Base-by-base conservation (phyloP, 2,329 filamentous ascomycete species). In the Fusarium goolgardi region DNA sequence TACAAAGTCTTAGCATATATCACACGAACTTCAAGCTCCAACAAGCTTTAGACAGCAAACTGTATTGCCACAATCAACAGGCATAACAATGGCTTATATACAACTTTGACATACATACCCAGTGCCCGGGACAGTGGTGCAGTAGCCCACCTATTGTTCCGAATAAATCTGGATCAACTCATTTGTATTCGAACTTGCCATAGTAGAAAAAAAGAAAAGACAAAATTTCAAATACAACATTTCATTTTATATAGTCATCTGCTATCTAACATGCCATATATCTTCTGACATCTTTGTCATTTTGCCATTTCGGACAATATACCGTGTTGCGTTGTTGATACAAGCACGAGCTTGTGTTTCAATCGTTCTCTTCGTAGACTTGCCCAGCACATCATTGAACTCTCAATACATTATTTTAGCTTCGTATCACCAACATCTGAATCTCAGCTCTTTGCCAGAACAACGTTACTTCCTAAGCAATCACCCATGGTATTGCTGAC, bases 401-500 rank as follows among this genome's bases (percentile, higher is more conserved):
- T 27, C 6, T 15, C 10, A 6, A n/a, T 12, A 16, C 16, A 8
- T n/a, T 4, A 8, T 2, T n/a, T 13, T 2, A 0, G 2, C 3
- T n/a, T n/a, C 15, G 8, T 3, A 16, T 12, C 2, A 21, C 16
- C 20, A 2, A 15, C 16, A 23, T 2, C 12, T 5, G 6, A 16
- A 20, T 3, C 18, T 5, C 3, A 31, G 2, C 2, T 23, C 21
- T 8, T 3, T 27, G 23, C 12, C 20, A 43, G 5, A 39, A 5
- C 20, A n/a, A 15, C 7, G 11, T n/a, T 11, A 27, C 18, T 3
- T 5, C 2, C 13, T 18, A 21, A 10, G 45, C 29, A 46, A 52
- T 51, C 40, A 58, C 16, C 6, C 8, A 27, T n/a, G 20, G 7
- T 7, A 27, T 34, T 51, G 59, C 61, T 64, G 59, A 59, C 59